Base-by-base conservation (phyloP, 805 yeast genomes). In the Kurtzmaniella cleridarum region DNA sequence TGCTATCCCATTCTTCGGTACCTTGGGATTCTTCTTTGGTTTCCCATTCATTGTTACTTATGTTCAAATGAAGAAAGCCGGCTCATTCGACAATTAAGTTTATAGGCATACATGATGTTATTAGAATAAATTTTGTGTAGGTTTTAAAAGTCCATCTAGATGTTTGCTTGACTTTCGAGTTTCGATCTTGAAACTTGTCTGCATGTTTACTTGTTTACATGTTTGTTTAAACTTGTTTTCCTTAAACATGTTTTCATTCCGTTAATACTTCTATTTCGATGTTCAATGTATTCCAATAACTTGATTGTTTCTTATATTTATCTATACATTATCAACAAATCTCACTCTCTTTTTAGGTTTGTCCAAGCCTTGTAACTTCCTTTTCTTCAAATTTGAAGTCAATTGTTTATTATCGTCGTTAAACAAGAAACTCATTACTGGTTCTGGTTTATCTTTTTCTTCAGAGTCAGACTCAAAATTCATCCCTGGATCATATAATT, bases 41-140 rank as follows among this genome's bases (percentile, higher is more conserved):
- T 66, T 68, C 65, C 97, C 98, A 59, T 84, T 87, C 73, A 71
- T 84, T 57, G 79, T 89, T 41, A 71, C 77, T 48, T 81, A 67
- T 69, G 86, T 81, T 72, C 93, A 87, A 75, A 70, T 87, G 73
- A 84, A 82, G 79, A 90, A 90, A 78, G 71, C 91, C 46, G 96
- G 96, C 60, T 60, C 70, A 42, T 53, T 60, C 41, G 50, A 54
- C 39, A 34, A 26, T n/a, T 33, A 33, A 29, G 26, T 26, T n/a
- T 14, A n/a, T 28, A 28, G 30, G 15, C 30, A 20, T 20, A 20
- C 24, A 20, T 20, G 24, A 20, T 20, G 24, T 20, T 20, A 20
- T n/a, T n/a, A n/a, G n/a, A n/a, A n/a, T n/a, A n/a, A n/a, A n/a
- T n/a, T n/a, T n/a, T n/a, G n/a, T n/a, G n/a, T n/a, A n/a, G n/a